Evolutionary conservation across 2,329 filamentous ascomycete species (phyloP).

Genomic region (Neofusicoccum cordaticola): DNA sequence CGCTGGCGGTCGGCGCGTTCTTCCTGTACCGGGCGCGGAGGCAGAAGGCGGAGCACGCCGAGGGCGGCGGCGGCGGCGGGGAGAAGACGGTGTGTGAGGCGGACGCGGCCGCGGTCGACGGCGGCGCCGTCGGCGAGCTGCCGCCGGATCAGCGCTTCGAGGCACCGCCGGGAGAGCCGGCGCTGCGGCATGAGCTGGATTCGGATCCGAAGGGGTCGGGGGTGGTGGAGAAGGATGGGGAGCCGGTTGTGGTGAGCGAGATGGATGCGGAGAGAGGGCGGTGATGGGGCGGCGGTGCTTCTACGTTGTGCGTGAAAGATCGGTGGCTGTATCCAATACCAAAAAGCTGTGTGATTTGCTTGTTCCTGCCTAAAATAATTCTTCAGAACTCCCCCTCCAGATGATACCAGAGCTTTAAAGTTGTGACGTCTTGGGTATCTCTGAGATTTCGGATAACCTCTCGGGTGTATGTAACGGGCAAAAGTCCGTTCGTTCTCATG

Average conservation of each 20-base stretch:
- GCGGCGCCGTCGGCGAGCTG: neutral
- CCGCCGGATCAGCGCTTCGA: neutral
- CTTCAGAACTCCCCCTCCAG: neutral
- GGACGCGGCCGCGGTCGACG: neutral
- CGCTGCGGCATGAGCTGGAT: neutral
- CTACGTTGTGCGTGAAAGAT: too few relatives aligned
- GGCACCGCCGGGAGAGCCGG: neutral
- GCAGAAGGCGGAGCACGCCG: neutral
- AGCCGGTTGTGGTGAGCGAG: neutral
- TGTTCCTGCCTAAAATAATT: too few relatives aligned
- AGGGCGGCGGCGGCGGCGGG: neutral
- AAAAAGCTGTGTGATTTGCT: too few relatives aligned
- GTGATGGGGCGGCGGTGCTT: neutral
- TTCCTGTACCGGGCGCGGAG: neutral
- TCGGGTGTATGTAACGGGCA: neutral
- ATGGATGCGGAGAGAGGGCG: neutral
- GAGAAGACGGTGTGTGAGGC: neutral
- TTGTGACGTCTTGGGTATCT: neutral
- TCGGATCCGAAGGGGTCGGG: neutral
- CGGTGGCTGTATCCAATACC: too few relatives aligned
- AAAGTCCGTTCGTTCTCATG: neutral
- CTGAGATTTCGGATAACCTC: neutral
- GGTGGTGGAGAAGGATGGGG: neutral
- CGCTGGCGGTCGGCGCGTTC: neutral
- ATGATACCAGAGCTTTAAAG: neutral